Conservation (phyloP, 352 stramenopile genomes). For the Elongisporangium prolatum region DNA sequence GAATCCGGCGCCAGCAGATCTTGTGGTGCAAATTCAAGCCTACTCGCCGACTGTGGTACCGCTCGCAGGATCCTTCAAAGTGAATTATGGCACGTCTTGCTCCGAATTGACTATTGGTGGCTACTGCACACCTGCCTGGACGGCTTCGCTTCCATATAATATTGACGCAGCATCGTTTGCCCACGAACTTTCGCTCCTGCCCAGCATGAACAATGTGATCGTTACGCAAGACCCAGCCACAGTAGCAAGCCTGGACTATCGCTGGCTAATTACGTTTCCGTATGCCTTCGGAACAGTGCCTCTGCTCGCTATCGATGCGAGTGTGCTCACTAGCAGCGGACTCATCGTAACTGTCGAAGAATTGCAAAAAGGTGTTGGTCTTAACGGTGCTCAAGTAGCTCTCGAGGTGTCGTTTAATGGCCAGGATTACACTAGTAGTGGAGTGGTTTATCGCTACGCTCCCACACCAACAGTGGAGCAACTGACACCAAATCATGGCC, state of each 20-base stretch:
- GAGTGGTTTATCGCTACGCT: slow-evolving; percentile 61
- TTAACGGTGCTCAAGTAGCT: slow-evolving; percentile 58
- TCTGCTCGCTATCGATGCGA: slow-evolving; percentile 26
- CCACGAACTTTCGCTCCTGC: slow-evolving; percentile 45
- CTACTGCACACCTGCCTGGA: slow-evolving; percentile 43
- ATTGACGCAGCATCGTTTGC: slow-evolving; percentile 47
- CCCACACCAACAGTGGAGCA: slow-evolving; percentile 49
- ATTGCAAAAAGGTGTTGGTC: slow-evolving; percentile 28
- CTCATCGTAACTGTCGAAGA: slow-evolving; percentile 9
- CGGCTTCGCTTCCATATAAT: slow-evolving; percentile 29
- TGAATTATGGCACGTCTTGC: slow-evolving; percentile 23
- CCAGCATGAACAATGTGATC: slow-evolving; percentile 43
- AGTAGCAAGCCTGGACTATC: slow-evolving; percentile 25
- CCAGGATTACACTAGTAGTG: slow-evolving; percentile 60
- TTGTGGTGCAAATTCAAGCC: slow-evolving; percentile 19
- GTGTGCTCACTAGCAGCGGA: slow-evolving; percentile 11
- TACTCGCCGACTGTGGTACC: slow-evolving; percentile 22
- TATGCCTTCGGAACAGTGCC: slow-evolving; percentile 24
- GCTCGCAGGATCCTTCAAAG: slow-evolving; percentile 59
- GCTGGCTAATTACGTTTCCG: slow-evolving; percentile 41
- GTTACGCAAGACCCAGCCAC: slow-evolving; percentile 26
- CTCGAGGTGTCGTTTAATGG: slow-evolving; percentile 89
- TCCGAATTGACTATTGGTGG: slow-evolving; percentile 38
- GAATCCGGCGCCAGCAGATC: slow-evolving; percentile 11
- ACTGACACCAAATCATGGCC: slow-evolving; percentile 71